Evolutionary conservation across 1,284 basidiomycete genomes (phyloP).

Genomic region (Apiotrichum sp.): DNA sequence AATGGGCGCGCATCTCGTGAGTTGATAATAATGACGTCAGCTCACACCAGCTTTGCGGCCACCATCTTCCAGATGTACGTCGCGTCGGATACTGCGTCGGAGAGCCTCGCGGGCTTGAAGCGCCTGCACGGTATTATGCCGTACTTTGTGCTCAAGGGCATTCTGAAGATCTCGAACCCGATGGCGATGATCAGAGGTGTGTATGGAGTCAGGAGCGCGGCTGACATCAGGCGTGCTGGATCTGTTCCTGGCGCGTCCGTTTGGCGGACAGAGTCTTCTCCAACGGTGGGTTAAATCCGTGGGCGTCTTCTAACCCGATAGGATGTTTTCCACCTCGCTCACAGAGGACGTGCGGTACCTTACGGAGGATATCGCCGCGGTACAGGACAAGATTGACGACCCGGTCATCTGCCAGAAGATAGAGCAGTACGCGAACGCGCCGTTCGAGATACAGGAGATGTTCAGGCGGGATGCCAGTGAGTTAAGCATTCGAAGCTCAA

Average conservation of each 20-base stretch:
- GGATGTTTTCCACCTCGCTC: conserved; percentile 90
- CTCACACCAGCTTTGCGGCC: conserved; percentile 66
- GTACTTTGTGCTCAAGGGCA: conserved; percentile 90
- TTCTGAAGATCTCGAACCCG: conserved; percentile 89
- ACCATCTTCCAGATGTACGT: conserved; percentile 94
- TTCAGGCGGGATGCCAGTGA: conserved; percentile 71
- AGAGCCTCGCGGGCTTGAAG: conserved; percentile 80
- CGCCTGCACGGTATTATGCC: conserved; percentile 95
- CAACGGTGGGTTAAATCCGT: conserved; percentile 57
- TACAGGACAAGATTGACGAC: conserved; percentile 84
- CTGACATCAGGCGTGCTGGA: conserved; percentile 62
- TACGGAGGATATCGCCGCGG: conserved; percentile 75
- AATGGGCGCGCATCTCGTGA: conserved; percentile 92
- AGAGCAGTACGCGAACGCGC: conserved; percentile 74
- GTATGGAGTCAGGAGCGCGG: conserved; percentile 25
- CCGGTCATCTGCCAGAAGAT: conserved; percentile 82
- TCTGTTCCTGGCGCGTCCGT: conserved; percentile 95
- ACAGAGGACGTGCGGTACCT: conserved; percentile 80
- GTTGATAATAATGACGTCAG: conserved; percentile 41
- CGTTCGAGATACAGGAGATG: conserved; percentile 76
- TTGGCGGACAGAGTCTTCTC: conserved; percentile 83
- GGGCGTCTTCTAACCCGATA: conserved; percentile 31
- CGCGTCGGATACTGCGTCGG: conserved; percentile 86
- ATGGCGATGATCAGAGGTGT: conserved; percentile 81
- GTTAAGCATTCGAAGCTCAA: conserved; percentile 21